A percentile compares a stretch with the other conserved stretches of the same genome.
phyloP scores from a whole-genome alignment of 345 rosid genomes.

The Bruguiera parviflora region DNA sequence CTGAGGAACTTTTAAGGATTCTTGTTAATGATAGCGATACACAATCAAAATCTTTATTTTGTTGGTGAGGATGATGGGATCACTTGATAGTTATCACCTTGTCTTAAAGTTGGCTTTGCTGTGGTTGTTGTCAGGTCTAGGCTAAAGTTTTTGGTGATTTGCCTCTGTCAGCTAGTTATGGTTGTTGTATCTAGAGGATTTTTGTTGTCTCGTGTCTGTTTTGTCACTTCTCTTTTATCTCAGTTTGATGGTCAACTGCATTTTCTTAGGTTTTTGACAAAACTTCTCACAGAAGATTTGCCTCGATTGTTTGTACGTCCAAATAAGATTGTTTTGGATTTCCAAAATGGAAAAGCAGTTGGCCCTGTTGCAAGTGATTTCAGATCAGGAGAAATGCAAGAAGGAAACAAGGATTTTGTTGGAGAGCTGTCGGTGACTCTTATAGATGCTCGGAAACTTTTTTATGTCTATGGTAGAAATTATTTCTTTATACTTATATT shows the following conservation, averaged over 20 bases:
- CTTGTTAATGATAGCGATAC: too few species aligned
- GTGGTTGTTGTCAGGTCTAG: too few species aligned
- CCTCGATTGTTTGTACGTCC: conserved; percentile 94
- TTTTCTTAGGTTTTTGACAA: conserved; percentile 74
- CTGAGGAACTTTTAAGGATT: too few species aligned
- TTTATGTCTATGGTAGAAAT: conserved; percentile 66
- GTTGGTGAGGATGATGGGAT: too few species aligned
- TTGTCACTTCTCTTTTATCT: not conserved
- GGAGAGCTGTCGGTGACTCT: conserved; percentile 95
- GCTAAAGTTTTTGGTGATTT: not conserved
- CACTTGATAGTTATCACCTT: too few species aligned
- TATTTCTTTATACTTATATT: not conserved
- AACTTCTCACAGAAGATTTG: conserved; percentile 90
- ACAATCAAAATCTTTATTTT: too few species aligned
- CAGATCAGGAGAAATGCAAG: conserved; percentile 79
- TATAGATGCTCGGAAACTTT: conserved; percentile 89
- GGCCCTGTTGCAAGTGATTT: conserved; percentile 70
- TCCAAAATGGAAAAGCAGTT: conserved; percentile 88
- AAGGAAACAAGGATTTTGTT: conserved; percentile 81
- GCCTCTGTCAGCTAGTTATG: not conserved
- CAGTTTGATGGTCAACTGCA: conserved; percentile 7
- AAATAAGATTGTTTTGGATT: conserved; percentile 96
- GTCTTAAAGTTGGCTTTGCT: too few species aligned
- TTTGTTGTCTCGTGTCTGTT: not conserved
- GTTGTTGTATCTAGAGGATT: not conserved